Percentiles rank a stretch among this genome's conserved stretches.
Evolutionary conservation across 2,329 filamentous ascomycete genomes (phyloP).

Genomic region (Graphilbum ipis-grandicollis): DNA sequence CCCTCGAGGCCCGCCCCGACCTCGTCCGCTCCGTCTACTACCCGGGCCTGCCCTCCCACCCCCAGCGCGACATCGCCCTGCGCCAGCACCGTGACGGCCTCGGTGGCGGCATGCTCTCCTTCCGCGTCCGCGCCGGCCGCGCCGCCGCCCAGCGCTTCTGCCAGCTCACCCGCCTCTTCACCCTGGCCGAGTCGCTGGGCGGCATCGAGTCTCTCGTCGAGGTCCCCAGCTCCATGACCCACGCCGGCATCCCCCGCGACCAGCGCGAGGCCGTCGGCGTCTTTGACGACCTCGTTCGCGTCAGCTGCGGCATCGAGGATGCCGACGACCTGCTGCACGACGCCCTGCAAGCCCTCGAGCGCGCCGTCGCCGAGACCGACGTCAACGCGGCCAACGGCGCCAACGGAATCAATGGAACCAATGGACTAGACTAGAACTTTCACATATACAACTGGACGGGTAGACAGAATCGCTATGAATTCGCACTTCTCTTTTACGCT

Average conservation of each 20-base stretch:
- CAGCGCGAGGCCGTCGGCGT: conserved; percentile 86
- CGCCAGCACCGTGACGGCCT: conserved; percentile 89
- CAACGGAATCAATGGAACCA: no score
- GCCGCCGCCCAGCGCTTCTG: conserved; percentile 84
- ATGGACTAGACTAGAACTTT: no score
- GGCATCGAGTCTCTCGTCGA: conserved; percentile 87
- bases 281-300: conserved; percentile 80
- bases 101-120: conserved; percentile 94
- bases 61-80: conserved; percentile 65
- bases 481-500: no score
- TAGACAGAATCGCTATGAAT: no score
- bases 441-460: no score
- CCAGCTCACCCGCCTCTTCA: conserved; percentile 76
- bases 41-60: conserved; percentile 75
- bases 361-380: conserved; percentile 32
- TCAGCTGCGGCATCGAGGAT: conserved; percentile 93
- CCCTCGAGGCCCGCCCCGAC: conserved; percentile 62
- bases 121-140: conserved; percentile 79
- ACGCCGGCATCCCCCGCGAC: conserved; percentile 81
- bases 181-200: conserved; percentile 73
- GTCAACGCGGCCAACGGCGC: conserved; percentile 7
- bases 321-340: conserved; percentile 67
- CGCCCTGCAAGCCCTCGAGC: conserved; percentile 63
- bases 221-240: conserved; percentile 90
- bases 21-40: conserved; percentile 80